Evolutionary conservation across 148 eudicot species (phyloP), one percentile per base, ranked within the genome.

Genomic region (Cornus suecica): DNA sequence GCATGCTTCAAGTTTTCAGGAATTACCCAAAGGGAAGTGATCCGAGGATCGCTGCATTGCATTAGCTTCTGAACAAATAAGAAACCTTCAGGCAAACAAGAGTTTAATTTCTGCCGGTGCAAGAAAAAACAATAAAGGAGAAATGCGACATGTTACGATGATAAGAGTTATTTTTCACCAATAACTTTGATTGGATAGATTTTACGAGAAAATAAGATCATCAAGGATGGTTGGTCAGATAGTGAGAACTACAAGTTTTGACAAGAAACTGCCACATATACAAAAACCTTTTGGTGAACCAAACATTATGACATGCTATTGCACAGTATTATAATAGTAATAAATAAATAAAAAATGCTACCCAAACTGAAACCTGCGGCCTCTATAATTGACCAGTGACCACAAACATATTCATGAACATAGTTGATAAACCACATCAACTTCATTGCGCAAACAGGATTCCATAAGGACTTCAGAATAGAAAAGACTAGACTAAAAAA

Each of bases 21-120:
- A 76, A 76, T 67, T 77, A 81, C 77, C 69, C 27, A 45, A 25
- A 77, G 60, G 24, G 62, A 54, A 32, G 62, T 77, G 69, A 42
- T 77, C 77, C 5, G 66, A 68, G 11, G 74, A 73, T 23, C 69
- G 80, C 70, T 68, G 62, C 84, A 81, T 81, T 28, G 74, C 71
- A 61, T 68, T 69, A 72, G 65, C 77, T 81, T 58, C 48, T 31
- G 6, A 34, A 34, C 0, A 31, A 29, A 68, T 29, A 23, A 60
- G 16, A 37, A 25, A 78, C 30, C 70, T 65, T n/a, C n/a, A 34
- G 32, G 75, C 0, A 69, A 37, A 73, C 5, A 42, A 62, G 37
- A 63, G n/a, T 1, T 37, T 72, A 14, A 73, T 73, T 62, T 22
- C 54, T 41, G 25, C 18, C 63, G 62, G 28, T 41, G 51, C 11